Conservation (phyloP, 306 rosid species). For the Oemleria cerasiformis region DNA sequence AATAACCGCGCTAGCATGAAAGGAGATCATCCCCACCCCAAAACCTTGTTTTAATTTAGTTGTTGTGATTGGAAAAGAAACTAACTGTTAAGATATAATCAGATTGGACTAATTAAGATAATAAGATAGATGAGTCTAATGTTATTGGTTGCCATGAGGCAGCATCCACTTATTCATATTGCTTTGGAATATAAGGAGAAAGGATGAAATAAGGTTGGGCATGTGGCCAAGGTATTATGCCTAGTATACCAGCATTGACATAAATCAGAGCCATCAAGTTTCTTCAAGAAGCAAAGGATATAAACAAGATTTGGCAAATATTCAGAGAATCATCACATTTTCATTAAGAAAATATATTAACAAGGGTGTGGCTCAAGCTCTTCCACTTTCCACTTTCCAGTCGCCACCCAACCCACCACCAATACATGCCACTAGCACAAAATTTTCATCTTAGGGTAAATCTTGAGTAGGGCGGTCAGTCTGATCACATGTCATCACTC, state of each 20-base stretch:
- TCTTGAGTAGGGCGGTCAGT: too few relatives aligned
- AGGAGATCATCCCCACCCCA: too few relatives aligned
- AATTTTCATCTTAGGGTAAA: neutral
- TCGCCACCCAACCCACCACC: slow-evolving; percentile 14
- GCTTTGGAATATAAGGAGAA: too few relatives aligned
- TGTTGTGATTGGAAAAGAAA: too few relatives aligned
- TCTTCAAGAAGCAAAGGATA: neutral
- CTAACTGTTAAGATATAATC: too few relatives aligned
- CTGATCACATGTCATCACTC: too few relatives aligned
- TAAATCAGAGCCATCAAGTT: neutral
- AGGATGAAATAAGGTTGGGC: neutral
- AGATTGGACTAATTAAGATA: too few relatives aligned
- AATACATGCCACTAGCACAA: slow-evolving; percentile 21
- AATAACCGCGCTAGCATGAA: too few relatives aligned
- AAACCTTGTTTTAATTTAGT: too few relatives aligned
- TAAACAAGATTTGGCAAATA: neutral
- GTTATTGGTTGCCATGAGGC: too few relatives aligned
- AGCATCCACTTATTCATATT: too few relatives aligned
- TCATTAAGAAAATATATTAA: neutral
- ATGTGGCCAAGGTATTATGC: neutral
- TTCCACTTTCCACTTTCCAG: slow-evolving; percentile 29
- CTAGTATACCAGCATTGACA: neutral
- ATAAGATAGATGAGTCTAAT: too few relatives aligned
- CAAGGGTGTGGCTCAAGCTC: slow-evolving; percentile 15
- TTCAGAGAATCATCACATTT: neutral